Percentiles rank a stretch among this genome's conserved stretches.
Conservation (phyloP, 2,329 filamentous ascomycete species). For the Aspergillus unguis region DNA sequence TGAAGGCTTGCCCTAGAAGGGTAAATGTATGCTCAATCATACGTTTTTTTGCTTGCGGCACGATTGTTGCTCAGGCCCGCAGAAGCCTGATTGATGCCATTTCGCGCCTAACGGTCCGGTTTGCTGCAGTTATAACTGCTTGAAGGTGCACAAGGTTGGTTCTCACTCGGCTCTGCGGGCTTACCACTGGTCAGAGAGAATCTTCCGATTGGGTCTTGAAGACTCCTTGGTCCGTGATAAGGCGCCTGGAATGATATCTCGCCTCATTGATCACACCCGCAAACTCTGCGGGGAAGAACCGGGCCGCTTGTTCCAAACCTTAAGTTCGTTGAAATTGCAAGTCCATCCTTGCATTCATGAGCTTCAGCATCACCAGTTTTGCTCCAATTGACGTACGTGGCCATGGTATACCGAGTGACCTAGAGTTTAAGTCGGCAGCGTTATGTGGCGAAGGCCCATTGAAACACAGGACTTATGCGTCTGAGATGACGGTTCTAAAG, state of each 20-base stretch:
- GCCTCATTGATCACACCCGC: too few species aligned
- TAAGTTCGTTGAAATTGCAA: too few species aligned
- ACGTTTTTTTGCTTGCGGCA: background rate
- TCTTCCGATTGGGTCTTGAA: background rate
- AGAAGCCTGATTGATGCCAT: background rate
- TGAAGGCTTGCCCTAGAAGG: background rate
- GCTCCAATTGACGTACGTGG: too few species aligned
- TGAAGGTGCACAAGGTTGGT: background rate
- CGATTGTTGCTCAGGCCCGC: constrained; percentile 3
- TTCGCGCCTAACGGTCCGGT: background rate
- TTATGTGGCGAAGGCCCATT: background rate
- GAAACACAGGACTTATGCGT: background rate
- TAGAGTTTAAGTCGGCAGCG: background rate
- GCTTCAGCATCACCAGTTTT: too few species aligned
- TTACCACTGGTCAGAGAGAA: background rate
- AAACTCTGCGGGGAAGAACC: too few species aligned
- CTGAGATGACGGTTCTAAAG: background rate
- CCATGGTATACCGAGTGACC: too few species aligned
- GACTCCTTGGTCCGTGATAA: background rate
- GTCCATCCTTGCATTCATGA: too few species aligned
- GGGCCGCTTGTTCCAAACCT: too few species aligned
- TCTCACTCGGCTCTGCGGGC: background rate
- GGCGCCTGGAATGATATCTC: too few species aligned
- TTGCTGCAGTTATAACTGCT: constrained; percentile 4
- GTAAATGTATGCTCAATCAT: constrained; percentile 2